These are phyloP conservation scores for Phytophthora foliorum DNA, from an alignment of 352 stramenopile genomes.

Conservation along the genomic window DNA sequence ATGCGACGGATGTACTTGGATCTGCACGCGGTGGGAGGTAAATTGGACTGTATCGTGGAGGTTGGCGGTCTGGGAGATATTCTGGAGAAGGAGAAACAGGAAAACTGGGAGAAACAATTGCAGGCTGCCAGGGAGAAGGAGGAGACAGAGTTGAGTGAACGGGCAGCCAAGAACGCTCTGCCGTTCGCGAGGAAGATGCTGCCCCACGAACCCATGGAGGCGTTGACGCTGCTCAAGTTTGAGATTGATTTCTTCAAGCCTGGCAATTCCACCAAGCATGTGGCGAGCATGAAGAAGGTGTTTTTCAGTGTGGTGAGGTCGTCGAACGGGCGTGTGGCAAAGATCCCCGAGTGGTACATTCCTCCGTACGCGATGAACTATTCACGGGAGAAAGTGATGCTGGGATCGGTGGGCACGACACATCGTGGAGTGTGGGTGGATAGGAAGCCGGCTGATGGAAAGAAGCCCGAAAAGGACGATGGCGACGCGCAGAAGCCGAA, in stretches of 20 bases:
- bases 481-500: not conserved
- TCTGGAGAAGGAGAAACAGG: not conserved
- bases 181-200: conserved; percentile 38
- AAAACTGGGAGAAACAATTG: conserved; percentile 20
- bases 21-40: not conserved
- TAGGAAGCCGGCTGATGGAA: conserved; percentile 11
- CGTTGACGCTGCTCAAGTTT: conserved; percentile 45
- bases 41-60: conserved; percentile 21
- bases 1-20: conserved; percentile 33
- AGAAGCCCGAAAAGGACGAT: conserved; percentile 15
- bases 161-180: conserved; percentile 37
- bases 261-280: conserved; percentile 33
- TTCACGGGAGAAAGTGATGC: conserved; percentile 12
- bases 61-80: conserved; percentile 1
- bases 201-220: conserved; percentile 45
- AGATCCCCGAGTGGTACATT: conserved; percentile 44
- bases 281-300: conserved; percentile 44
- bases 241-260: conserved; percentile 45
- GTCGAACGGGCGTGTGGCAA: conserved; percentile 40
- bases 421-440: conserved; percentile 30
- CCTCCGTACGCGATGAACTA: conserved; percentile 33
- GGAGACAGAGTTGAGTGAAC: conserved; percentile 17
- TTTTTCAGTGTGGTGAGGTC: conserved; percentile 46
- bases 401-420: conserved; percentile 17
- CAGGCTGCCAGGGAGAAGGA: conserved; percentile 16